A percentile compares a stretch with the other conserved stretches of the same genome.
Evolutionary conservation across 345 rosid species (phyloP).

Genomic region (Luvunga scandens): DNA sequence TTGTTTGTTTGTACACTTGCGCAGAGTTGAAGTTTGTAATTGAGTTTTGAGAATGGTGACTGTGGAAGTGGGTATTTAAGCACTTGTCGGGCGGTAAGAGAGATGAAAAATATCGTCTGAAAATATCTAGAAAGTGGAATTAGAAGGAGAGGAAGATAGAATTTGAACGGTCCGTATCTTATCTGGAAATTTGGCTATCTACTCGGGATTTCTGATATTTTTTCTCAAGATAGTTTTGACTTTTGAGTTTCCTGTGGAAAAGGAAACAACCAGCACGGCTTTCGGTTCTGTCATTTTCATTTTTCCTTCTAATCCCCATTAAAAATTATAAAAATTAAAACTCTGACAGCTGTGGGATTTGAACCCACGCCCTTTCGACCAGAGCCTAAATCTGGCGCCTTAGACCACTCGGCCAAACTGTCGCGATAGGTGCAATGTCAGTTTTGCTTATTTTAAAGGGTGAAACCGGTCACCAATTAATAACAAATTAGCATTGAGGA

Average conservation of each 20-base stretch:
- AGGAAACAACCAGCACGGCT: not conserved
- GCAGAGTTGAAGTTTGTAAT: not conserved
- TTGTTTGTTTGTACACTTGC: not conserved
- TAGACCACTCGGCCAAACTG: slow-evolving; percentile 99
- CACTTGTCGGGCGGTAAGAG: not conserved
- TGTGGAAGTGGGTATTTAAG: slow-evolving; percentile 8
- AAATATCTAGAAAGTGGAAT: not conserved
- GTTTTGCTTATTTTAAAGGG: accelerated
- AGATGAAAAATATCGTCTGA: slow-evolving; percentile 14
- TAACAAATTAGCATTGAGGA: no score
- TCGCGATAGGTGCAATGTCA: not conserved
- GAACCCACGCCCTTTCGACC: slow-evolving; percentile 88
- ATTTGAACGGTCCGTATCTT: slow-evolving; percentile 17
- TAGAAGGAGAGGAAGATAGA: slow-evolving; percentile 1
- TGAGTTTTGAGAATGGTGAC: not conserved
- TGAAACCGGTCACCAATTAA: accelerated
- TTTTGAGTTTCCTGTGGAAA: not conserved
- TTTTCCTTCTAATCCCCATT: no score
- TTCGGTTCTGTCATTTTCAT: not conserved
- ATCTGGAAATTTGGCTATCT: not conserved
- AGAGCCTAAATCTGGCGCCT: slow-evolving; percentile 99
- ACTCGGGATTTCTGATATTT: not conserved
- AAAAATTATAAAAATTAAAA: no score
- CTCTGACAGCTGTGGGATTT: slow-evolving; percentile 31
- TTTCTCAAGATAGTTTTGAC: not conserved